A percentile compares a stretch with the other conserved stretches of the same genome.
Evolutionary conservation across 176 grass and related monocot genomes (phyloP).

Genomic region (Avena sativa): DNA sequence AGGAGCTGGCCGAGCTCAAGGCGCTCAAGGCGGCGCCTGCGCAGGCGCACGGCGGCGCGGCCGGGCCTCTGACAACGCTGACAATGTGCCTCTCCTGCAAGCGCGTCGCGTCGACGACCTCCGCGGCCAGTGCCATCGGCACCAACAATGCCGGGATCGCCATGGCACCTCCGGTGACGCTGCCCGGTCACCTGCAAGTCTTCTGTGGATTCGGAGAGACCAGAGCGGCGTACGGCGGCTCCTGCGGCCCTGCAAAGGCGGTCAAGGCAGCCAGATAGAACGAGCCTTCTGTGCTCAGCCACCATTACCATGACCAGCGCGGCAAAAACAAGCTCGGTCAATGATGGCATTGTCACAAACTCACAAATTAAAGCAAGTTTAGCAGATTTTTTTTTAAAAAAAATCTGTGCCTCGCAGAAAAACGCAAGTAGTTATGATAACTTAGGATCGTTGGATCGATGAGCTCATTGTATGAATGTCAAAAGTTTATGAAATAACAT

Average conservation of each 20-base stretch:
- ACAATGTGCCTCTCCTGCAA: constrained; percentile 88
- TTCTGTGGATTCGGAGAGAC: constrained; percentile 54
- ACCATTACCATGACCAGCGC: not conserved
- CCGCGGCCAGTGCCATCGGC: not conserved
- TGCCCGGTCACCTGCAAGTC: constrained; percentile 44
- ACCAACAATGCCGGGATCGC: not conserved
- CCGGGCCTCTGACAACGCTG: constrained; percentile 70
- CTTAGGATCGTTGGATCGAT: constrained; percentile 16
- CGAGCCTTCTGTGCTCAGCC: not conserved
- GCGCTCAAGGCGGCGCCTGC: constrained; percentile 57
- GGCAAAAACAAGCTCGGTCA: not conserved
- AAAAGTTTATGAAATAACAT: constrained; percentile 46
- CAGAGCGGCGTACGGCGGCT: constrained; percentile 16
- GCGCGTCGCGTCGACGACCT: constrained; percentile 52
- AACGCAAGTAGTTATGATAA: constrained; percentile 37
- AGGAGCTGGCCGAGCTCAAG: constrained; percentile 89
- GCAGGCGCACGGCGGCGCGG: constrained; percentile 32
- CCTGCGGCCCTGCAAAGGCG: constrained; percentile 15
- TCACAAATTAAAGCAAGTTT: constrained; percentile 22
- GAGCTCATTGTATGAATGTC: constrained; percentile 34
- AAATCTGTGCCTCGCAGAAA: not conserved
- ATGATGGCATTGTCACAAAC: not conserved
- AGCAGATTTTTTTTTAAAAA: not conserved
- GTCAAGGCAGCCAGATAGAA: constrained; percentile 58
- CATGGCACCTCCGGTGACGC: not conserved